Base-by-base conservation (phyloP, 2,329 filamentous ascomycete species). In the Ophiostoma sp. region DNA sequence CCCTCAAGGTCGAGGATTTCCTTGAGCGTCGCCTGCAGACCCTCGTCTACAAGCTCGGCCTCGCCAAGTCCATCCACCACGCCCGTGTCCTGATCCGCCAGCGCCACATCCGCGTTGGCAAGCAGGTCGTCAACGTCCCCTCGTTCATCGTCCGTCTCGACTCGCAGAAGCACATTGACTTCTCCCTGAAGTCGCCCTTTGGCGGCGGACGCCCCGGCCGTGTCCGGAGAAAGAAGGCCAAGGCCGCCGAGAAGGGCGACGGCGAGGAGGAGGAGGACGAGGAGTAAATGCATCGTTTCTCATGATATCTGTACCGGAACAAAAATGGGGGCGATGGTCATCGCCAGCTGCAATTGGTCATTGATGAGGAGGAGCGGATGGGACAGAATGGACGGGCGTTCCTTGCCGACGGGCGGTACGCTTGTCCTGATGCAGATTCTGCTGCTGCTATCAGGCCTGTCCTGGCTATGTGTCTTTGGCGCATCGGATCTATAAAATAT, bases 131-230 rank as follows among this genome's bases (percentile, higher is more conserved):
- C 90, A 99, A 99, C 87, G 96, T 99, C 76, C 96, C 96, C 78
- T 98, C 95, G 73, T 99, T 97, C 92, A 92, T 99, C 84, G 96
- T 99, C 86, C 96, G 96, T 88, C 94, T 99, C 83, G 96, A 99
- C 90, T 98, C 95, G 82, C 96, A 99, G 92, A 99, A 99, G 93
- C 96, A 99, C 92, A 98, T 99, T 82, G 96, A 99, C 90, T 98
- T 99, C 85, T 90, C 96, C 77, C 91, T 99, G 79, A 97, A 92
- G 87, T 98, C 95, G 84, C 95, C 96, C 84, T 98, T 97, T 82
- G 96, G 96, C 87, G 95, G 95, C 84, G 96, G 96, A 84, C 95
- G 96, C 81, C 94, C 94, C 82, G 96, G 96, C 80, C 96, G 96
- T 91, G 95, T 98, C 83, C 92, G 94, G 87, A 97, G 96, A 91